These are phyloP conservation scores for Hemileccinum impolitum DNA, from an alignment of 768 basidiomycete species.

Conservation along the genomic window DNA sequence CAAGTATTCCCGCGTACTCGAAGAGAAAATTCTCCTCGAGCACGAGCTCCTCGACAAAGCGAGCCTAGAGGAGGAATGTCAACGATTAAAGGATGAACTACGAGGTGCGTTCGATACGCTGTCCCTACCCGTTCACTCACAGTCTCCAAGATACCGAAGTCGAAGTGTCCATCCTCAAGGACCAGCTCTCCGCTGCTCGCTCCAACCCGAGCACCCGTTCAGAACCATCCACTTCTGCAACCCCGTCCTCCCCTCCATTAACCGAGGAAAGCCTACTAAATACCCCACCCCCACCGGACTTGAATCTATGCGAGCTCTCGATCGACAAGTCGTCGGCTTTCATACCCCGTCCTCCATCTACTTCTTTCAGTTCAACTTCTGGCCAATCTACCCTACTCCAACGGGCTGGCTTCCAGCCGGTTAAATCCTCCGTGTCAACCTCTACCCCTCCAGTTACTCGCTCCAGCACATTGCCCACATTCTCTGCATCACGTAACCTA, in stretches of 20 bases:
- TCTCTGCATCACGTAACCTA: conserved; percentile 44
- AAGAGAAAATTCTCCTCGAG: conserved; percentile 96
- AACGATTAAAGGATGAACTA: conserved; percentile 89
- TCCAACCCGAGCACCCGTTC: conserved; percentile 28
- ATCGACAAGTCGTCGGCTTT: conserved; percentile 39
- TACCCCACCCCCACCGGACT: conserved; percentile 56
- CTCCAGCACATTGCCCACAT: conserved; percentile 54
- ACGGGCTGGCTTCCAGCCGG: conserved; percentile 48
- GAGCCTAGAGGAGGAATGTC: conserved; percentile 83
- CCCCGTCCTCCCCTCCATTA: conserved; percentile 35
- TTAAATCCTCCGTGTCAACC: conserved; percentile 37
- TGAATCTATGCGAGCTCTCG: conserved; percentile 56
- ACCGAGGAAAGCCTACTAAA: conserved; percentile 56
- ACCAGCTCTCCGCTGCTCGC: conserved; percentile 54
- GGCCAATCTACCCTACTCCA: conserved; percentile 49
- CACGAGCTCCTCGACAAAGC: conserved; percentile 93
- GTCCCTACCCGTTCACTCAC: conserved; percentile 8
- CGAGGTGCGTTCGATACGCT: conserved; percentile 63
- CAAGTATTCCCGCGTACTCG: conserved; percentile 85
- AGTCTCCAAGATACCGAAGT: conserved; percentile 67
- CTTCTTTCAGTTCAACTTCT: conserved; percentile 31
- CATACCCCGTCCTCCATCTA: conserved; percentile 33
- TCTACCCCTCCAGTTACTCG: conserved; percentile 52
- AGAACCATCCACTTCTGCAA: conserved; percentile 26
- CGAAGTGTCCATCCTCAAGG: conserved; percentile 79